Evolutionary conservation across 306 rosid species (phyloP).

Genomic region (Cicer arietinum): DNA sequence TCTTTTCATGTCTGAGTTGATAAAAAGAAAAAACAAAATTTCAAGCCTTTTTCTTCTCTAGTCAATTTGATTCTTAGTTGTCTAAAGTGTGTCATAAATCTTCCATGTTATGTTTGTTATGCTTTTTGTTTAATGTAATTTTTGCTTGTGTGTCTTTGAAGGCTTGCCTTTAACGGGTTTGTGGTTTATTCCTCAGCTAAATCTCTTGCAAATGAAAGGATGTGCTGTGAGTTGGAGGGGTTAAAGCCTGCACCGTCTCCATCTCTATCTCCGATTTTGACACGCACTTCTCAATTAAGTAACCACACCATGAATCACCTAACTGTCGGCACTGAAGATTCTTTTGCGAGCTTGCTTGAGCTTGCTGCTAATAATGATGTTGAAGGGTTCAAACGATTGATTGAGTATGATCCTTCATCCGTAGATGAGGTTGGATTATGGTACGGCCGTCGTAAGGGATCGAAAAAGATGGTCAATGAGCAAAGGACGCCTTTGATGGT

Average conservation of each 20-base stretch:
- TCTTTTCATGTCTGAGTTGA: neutral
- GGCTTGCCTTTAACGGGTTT: constrained; percentile 21
- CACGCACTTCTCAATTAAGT: constrained; percentile 35
- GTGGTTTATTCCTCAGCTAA: constrained; percentile 44
- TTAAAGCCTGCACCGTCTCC: constrained; percentile 45
- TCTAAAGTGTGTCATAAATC: neutral
- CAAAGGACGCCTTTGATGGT: constrained; percentile 89
- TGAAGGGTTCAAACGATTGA: constrained; percentile 66
- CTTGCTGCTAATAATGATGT: constrained; percentile 83
- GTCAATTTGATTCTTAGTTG: constrained; percentile 26
- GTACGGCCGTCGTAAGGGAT: constrained; percentile 84
- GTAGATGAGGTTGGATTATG: constrained; percentile 84
- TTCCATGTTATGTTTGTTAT: neutral
- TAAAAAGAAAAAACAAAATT: neutral
- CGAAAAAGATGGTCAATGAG: constrained; percentile 86
- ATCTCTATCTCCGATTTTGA: constrained; percentile 27
- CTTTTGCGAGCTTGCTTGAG: constrained; percentile 81
- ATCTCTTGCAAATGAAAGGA: constrained; percentile 55
- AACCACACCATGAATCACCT: constrained; percentile 70
- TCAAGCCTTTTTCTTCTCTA: neutral
- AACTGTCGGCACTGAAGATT: constrained; percentile 78
- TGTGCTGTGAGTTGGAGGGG: constrained; percentile 63
- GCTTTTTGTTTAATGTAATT: neutral
- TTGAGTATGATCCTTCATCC: constrained; percentile 72
- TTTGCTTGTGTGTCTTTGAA: constrained; percentile 16